Conservation (phyloP, 345 rosid genomes). For the Euclidium syriacum region DNA sequence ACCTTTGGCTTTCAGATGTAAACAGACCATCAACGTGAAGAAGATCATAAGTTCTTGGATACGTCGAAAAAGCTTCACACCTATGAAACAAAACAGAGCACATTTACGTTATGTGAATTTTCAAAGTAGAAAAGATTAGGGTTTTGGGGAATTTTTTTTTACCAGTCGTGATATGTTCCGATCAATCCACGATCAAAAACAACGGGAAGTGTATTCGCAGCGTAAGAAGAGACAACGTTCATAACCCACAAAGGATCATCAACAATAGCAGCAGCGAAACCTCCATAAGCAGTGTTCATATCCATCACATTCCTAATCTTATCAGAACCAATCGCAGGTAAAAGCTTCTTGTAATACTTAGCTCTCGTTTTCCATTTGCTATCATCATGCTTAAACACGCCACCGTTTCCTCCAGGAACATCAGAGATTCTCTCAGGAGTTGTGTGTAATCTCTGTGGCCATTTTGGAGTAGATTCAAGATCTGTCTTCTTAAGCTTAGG, state of each 20-base stretch:
- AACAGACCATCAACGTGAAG: conserved; percentile 89
- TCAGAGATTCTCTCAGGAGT: conserved; percentile 76
- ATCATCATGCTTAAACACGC: conserved; percentile 65
- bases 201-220: conserved; percentile 73
- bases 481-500: conserved; percentile 55
- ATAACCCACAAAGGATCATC: conserved; percentile 91
- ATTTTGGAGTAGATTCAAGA: conserved; percentile 60
- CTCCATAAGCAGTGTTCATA: conserved; percentile 96
- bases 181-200: conserved; percentile 93
- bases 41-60: conserved; percentile 94
- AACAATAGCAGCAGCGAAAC: conserved; percentile 72
- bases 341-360: conserved; percentile 83
- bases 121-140: not conserved
- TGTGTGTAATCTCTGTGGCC: conserved; percentile 76
- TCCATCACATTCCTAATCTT: conserved; percentile 94
- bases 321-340: conserved; percentile 73
- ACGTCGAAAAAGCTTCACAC: conserved; percentile 97
- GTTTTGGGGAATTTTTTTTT: conserved; percentile 10
- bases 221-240: conserved; percentile 88
- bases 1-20: conserved; percentile 92
- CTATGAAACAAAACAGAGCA: conserved; percentile 38
- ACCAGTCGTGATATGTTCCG: conserved; percentile 95
- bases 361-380: conserved; percentile 83
- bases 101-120: conserved; percentile 3
- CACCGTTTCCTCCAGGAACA: conserved; percentile 58